phyloP scores from a whole-genome alignment of 2,329 filamentous ascomycete species.

The Claviceps pusilla region DNA sequence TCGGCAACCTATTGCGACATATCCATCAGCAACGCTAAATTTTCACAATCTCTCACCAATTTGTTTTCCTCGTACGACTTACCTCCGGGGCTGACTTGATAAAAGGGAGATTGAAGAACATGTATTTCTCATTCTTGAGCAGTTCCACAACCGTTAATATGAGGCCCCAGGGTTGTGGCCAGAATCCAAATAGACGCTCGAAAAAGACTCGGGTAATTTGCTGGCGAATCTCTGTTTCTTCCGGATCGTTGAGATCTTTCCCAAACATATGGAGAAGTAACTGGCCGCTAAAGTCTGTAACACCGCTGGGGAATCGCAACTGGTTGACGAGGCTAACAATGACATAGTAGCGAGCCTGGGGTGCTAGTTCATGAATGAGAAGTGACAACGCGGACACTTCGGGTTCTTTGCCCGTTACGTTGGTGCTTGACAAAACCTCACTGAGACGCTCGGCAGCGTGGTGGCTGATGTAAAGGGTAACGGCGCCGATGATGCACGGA shows the following conservation, averaged over 20 bases:
- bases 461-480: slow-evolving; percentile 70
- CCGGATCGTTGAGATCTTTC: slow-evolving; percentile 54
- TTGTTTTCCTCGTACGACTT: slow-evolving; percentile 12
- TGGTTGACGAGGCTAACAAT: slow-evolving; percentile 79
- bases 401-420: slow-evolving; percentile 24
- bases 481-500: slow-evolving; percentile 56
- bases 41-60: neutral
- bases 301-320: slow-evolving; percentile 73
- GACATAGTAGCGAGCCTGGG: slow-evolving; percentile 73
- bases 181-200: slow-evolving; percentile 74
- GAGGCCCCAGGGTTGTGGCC: slow-evolving; percentile 91
- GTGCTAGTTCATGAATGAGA: slow-evolving; percentile 57
- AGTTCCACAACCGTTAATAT: slow-evolving; percentile 80
- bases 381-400: slow-evolving; percentile 62
- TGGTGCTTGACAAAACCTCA: slow-evolving; percentile 42
- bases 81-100: slow-evolving; percentile 84
- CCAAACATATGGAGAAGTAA: slow-evolving; percentile 74
- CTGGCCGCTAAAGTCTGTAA: slow-evolving; percentile 88
- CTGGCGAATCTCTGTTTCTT: slow-evolving; percentile 71
- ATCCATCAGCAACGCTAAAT: slow-evolving; percentile 4
- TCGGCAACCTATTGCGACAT: slow-evolving; percentile 19
- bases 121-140: slow-evolving; percentile 77
- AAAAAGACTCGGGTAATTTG: slow-evolving; percentile 80
- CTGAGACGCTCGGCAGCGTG: slow-evolving; percentile 48
- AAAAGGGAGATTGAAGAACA: slow-evolving; percentile 85